Percentiles rank a stretch among this genome's conserved stretches.
Conservation (phyloP, 2,329 filamentous ascomycete species). For the Dactylellina cionopaga region DNA sequence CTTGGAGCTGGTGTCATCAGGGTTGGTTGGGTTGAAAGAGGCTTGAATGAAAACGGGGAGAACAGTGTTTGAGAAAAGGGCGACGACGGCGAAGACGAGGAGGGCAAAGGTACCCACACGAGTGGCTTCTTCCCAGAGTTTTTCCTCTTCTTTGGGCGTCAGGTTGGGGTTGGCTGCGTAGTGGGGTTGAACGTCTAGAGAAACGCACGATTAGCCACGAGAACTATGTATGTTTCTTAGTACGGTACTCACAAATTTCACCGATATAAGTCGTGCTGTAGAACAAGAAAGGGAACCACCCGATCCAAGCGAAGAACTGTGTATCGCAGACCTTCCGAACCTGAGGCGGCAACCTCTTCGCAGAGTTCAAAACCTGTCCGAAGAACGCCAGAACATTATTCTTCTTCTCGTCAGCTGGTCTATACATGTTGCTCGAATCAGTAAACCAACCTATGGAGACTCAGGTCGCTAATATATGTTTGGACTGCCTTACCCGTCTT, state of each 20-base stretch:
- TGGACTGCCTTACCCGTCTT: slow-evolving; percentile 36
- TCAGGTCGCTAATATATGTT: background rate
- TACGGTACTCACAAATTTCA: slow-evolving; percentile 71
- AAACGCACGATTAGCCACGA: background rate
- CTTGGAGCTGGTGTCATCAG: slow-evolving; percentile 55
- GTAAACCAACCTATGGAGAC: background rate
- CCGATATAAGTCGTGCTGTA: slow-evolving; percentile 95
- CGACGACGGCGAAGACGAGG: slow-evolving; percentile 86
- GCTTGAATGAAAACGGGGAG: slow-evolving; percentile 87
- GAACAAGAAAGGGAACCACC: slow-evolving; percentile 94
- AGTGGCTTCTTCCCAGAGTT: slow-evolving; percentile 84
- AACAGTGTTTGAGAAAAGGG: slow-evolving; percentile 81
- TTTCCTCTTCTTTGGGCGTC: slow-evolving; percentile 77
- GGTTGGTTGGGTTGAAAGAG: slow-evolving; percentile 69
- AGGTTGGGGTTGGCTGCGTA: slow-evolving; percentile 81
- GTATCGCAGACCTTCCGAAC: slow-evolving; percentile 83
- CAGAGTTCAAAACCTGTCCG: slow-evolving; percentile 77
- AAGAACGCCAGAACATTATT: slow-evolving; percentile 82
- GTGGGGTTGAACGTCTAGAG: slow-evolving; percentile 78
- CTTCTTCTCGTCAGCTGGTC: slow-evolving; percentile 69
- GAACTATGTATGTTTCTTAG: background rate
- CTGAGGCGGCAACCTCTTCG: slow-evolving; percentile 81
- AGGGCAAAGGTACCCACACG: slow-evolving; percentile 88
- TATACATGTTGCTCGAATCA: slow-evolving; percentile 64
- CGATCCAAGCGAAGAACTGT: slow-evolving; percentile 89